Conservation (phyloP, 768 basidiomycete species). For the Serendipita sp. region DNA sequence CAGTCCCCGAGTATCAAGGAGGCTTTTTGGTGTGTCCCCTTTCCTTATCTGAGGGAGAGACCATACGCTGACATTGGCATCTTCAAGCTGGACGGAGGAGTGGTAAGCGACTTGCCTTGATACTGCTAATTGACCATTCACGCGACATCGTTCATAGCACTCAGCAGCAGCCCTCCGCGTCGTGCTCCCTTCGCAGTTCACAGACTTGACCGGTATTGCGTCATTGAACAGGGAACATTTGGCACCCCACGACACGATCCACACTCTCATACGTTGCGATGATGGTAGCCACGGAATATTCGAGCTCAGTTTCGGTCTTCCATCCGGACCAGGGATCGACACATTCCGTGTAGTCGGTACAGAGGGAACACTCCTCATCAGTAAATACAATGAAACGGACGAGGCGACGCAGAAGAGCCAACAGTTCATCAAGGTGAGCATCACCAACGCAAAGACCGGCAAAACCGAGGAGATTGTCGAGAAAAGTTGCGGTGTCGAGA, state of each 20-base stretch:
- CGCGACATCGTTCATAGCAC: conserved; percentile 29
- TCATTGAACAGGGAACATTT: conserved; percentile 58
- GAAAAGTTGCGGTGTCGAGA: conserved; percentile 32
- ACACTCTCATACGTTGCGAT: conserved; percentile 30
- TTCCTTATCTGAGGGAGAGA: neutral
- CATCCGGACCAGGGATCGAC: neutral
- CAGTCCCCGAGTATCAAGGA: conserved; percentile 68
- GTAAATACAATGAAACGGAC: conserved; percentile 24
- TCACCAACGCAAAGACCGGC: conserved; percentile 22
- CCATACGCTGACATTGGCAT: conserved; percentile 7
- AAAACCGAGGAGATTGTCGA: conserved; percentile 32
- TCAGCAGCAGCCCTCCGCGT: conserved; percentile 46
- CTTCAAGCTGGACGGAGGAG: conserved; percentile 58
- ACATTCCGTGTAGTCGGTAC: conserved; percentile 43
- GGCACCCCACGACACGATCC: conserved; percentile 65
- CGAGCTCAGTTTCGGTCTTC: conserved; percentile 41
- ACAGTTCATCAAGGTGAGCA: conserved; percentile 23
- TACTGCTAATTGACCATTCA: conserved; percentile 11
- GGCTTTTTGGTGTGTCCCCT: conserved; percentile 52
- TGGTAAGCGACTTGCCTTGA: conserved; percentile 27
- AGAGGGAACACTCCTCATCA: conserved; percentile 35
- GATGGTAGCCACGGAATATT: conserved; percentile 44
- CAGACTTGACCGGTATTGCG: conserved; percentile 44
- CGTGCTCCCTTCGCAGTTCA: conserved; percentile 37
- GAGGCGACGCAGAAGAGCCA: conserved; percentile 4